Evolutionary conservation across 1,139 yeast genomes (phyloP), one percentile per base, ranked within the genome.

Genomic region (Spencermartinsiella ligniputridi): DNA sequence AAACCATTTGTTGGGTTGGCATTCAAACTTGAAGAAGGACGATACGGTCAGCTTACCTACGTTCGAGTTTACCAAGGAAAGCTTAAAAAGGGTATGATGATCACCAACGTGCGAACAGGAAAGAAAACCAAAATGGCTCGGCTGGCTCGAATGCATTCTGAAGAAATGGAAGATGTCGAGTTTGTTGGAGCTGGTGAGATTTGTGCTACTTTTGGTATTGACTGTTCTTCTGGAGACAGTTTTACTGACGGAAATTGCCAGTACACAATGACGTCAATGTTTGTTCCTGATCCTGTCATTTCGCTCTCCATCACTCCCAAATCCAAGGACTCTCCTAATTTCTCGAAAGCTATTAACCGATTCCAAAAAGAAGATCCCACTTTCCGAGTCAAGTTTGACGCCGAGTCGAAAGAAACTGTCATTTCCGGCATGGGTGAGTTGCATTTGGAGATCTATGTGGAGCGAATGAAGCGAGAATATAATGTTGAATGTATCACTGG

Each of bases 331-430:
- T 83, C 88, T 38, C 81, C 90, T 45, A 83, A 82, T 61, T 92
- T 92, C 64, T 89, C 97, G 35, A 92, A 90, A 68, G 99, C 99
- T 44, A 81, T 92, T 72, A 90, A 90, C 69, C 76, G 97, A 56
- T 92, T 92, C 78, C 98, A 92, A 68, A 90, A 90, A 67, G 99
- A 92, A 68, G 99, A 92, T 69, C 99, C 99, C 40, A 92, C 99
- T 2, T 92, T 92, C 75, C 78, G 96, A 62, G 97, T 92, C 50
- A 81, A 79, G 60, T 92, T 78, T 62, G 98, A 92, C 66, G 66
- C 78, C 13, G 98, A 92, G 70, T 84, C 95, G 42, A 92, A 92
- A 70, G 97, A 92, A 68, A 92, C 98, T 13, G 81, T 92, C 55
- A 88, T 92, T 59, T 87, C 96, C 37, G 98, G 98, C 64, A 92